Evolutionary conservation across 2,329 filamentous ascomycete species (phyloP).

Genomic region (Penicillium sp.): DNA sequence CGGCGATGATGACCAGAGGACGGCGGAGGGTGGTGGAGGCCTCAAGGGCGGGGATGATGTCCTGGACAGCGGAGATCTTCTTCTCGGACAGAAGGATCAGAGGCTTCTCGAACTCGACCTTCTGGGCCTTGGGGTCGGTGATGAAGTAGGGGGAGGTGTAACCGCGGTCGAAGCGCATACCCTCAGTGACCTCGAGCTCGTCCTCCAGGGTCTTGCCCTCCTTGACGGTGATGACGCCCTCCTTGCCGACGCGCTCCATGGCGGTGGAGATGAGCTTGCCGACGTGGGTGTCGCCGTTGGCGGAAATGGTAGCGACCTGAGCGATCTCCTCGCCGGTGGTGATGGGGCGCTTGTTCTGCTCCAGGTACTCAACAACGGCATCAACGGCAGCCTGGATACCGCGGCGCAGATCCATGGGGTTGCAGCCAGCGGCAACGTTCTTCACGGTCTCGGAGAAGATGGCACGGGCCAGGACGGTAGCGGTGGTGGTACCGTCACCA

Average conservation of each 20-base stretch:
- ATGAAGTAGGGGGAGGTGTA: constrained; percentile 99
- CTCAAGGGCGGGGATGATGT: constrained; percentile 97
- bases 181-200: constrained; percentile 97
- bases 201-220: constrained; percentile 98
- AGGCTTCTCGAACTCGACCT: constrained; percentile 99
- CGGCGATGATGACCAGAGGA: constrained; percentile 95
- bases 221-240: constrained; percentile 99
- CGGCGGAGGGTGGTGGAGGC: constrained; percentile 92
- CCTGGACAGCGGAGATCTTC: constrained; percentile 99
- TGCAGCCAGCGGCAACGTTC: constrained; percentile 98
- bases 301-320: constrained; percentile 96
- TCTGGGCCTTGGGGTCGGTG: constrained; percentile 96
- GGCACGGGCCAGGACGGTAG: constrained; percentile 90
- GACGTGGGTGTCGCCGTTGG: constrained; percentile 93
- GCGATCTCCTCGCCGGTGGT: constrained; percentile 96
- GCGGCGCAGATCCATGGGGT: constrained; percentile 97
- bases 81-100: constrained; percentile 98
- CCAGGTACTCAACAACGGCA: constrained; percentile 86
- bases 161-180: constrained; percentile 99
- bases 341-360: constrained; percentile 95
- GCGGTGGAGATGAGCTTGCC: constrained; percentile 93
- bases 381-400: constrained; percentile 96
- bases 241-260: constrained; percentile 99
- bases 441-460: constrained; percentile 99
- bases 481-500: constrained; percentile 97